Conservation (phyloP, 768 basidiomycete genomes). For the Termitomyces bulborhizus region DNA sequence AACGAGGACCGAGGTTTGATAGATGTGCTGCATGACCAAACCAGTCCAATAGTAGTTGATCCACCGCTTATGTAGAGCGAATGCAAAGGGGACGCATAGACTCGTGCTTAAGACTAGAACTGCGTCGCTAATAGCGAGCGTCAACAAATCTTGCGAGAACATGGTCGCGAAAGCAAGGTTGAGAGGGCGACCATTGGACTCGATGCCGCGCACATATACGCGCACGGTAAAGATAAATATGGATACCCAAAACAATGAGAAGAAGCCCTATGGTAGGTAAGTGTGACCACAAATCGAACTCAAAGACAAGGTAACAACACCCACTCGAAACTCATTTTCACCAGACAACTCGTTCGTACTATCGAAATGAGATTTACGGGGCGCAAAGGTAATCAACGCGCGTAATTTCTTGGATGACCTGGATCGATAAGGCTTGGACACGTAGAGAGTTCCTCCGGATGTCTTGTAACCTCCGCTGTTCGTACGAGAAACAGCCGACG, state of each 20-base stretch:
- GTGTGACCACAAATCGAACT: background rate
- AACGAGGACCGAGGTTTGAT: conserved; percentile 70
- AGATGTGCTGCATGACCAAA: conserved; percentile 68
- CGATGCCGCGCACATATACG: conserved; percentile 72
- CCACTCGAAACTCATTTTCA: conserved; percentile 80
- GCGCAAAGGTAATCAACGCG: conserved; percentile 80
- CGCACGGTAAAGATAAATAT: conserved; percentile 77
- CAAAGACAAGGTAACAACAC: conserved; percentile 12
- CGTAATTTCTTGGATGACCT: conserved; percentile 70
- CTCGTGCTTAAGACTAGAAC: conserved; percentile 73
- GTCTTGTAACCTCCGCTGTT: conserved; percentile 43
- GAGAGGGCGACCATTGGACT: conserved; percentile 72
- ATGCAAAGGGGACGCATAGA: conserved; percentile 79
- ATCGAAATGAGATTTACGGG: conserved; percentile 83
- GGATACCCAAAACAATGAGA: conserved; percentile 89
- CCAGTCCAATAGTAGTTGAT: conserved; percentile 78
- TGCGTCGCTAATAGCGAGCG: conserved; percentile 78
- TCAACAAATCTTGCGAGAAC: conserved; percentile 81
- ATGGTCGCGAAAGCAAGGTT: conserved; percentile 77
- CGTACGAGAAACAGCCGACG: conserved; percentile 1
- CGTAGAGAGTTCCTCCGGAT: conserved; percentile 60
- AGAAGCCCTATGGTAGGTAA: conserved; percentile 65
- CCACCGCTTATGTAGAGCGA: conserved; percentile 71
- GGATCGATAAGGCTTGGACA: conserved; percentile 73
- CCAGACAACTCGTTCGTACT: conserved; percentile 67